Conservation (phyloP, 2,329 filamentous ascomycete genomes). For the Tolypocladium tundrense region DNA sequence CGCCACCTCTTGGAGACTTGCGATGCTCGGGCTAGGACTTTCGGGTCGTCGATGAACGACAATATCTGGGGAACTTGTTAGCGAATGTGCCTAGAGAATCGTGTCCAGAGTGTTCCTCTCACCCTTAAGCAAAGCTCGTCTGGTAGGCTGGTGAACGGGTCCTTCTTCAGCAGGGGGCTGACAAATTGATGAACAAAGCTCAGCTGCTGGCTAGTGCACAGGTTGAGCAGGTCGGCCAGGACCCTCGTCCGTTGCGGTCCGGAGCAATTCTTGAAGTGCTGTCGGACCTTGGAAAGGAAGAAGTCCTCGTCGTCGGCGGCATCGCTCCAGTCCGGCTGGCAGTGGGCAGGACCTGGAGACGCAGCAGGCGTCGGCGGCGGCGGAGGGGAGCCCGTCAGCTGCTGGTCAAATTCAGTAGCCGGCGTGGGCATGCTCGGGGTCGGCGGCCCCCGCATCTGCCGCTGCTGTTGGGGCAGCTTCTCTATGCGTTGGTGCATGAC, state of each 20-base stretch:
- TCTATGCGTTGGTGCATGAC: constrained; percentile 37
- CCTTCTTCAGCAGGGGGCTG: constrained; percentile 86
- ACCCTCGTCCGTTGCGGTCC: constrained; percentile 69
- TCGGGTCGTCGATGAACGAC: constrained; percentile 94
- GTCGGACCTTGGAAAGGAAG: constrained; percentile 67
- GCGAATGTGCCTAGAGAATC: background rate
- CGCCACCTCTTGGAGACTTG: constrained; percentile 95
- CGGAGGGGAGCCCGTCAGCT: constrained; percentile 50
- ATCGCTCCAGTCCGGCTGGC: constrained; percentile 63
- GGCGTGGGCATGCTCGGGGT: constrained; percentile 59
- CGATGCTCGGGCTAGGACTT: constrained; percentile 82
- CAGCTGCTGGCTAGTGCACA: constrained; percentile 89
- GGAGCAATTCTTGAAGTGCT: constrained; percentile 70
- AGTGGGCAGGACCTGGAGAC: constrained; percentile 51
- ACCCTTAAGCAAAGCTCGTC: constrained; percentile 88
- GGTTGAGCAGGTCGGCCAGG: constrained; percentile 78
- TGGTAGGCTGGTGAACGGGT: constrained; percentile 85
- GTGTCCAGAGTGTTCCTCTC: constrained; percentile 23
- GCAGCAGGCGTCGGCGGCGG: constrained; percentile 56
- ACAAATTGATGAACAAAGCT: constrained; percentile 97
- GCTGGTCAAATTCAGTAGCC: constrained; percentile 52
- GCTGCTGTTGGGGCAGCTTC: constrained; percentile 32
- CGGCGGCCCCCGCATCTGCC: constrained; percentile 45
- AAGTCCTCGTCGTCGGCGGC: constrained; percentile 73
- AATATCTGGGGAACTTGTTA: constrained; percentile 53